A percentile compares a stretch with the other conserved stretches of the same genome.
phyloP scores from a whole-genome alignment of 306 rosid genomes.

The Dryas octopetala region DNA sequence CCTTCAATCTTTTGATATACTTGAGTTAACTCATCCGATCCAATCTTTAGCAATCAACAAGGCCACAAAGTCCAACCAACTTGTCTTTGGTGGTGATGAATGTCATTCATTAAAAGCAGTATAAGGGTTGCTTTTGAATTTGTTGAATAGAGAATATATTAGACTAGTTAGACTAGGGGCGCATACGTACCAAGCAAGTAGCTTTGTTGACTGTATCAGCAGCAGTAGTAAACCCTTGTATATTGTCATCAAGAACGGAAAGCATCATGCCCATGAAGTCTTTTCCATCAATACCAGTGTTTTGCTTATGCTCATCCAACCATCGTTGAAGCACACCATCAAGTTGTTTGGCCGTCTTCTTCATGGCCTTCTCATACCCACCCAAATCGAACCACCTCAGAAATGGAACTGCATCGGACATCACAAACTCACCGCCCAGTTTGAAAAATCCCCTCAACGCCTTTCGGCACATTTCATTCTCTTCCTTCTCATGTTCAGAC shows the following conservation, averaged over 20 bases:
- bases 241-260: not conserved
- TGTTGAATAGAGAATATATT: too few species aligned
- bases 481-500: not conserved
- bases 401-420: slow-evolving; percentile 24
- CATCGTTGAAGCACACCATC: slow-evolving; percentile 9
- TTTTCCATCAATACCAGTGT: not conserved
- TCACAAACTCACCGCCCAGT: not conserved
- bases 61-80: too few species aligned
- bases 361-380: slow-evolving; percentile 35
- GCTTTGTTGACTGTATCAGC: slow-evolving; percentile 23
- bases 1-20: too few species aligned
- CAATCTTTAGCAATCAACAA: too few species aligned
- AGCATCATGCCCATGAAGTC: slow-evolving; percentile 30
- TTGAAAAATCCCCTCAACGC: slow-evolving; percentile 7
- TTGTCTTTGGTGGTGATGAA: too few species aligned
- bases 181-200: slow-evolving; percentile 24
- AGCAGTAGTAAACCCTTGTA: not conserved
- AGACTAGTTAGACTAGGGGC: too few species aligned
- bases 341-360: slow-evolving; percentile 12
- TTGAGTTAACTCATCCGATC: too few species aligned
- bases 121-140: too few species aligned
- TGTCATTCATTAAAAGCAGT: too few species aligned
- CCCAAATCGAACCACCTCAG: slow-evolving; percentile 38
- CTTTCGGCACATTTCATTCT: not conserved
- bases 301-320: slow-evolving; percentile 27